These are phyloP conservation scores for Iberis amara DNA, from an alignment of 441 rosid species.

Conservation along the genomic window DNA sequence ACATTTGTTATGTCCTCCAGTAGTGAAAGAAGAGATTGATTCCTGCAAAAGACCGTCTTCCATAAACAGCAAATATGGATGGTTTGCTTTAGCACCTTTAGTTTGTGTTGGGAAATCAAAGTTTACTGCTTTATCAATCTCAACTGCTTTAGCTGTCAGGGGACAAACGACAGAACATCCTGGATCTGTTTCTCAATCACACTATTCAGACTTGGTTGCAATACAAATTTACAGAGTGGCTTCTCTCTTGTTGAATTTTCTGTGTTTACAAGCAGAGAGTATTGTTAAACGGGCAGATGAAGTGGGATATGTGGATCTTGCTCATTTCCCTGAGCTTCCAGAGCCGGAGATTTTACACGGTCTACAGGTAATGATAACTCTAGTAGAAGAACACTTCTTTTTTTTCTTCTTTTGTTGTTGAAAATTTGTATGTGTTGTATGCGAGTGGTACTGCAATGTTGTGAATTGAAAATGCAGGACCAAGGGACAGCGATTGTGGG, in stretches of 20 bases:
- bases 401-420: not conserved
- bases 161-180: constrained; percentile 45
- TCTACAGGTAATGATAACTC: constrained; percentile 51
- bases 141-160: constrained; percentile 46
- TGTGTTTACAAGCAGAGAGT: constrained; percentile 78
- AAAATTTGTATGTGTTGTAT: not conserved
- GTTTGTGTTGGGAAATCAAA: constrained; percentile 49
- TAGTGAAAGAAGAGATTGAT: constrained; percentile 62
- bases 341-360: constrained; percentile 97
- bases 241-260: constrained; percentile 68
- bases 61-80: constrained; percentile 64
- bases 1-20: constrained; percentile 62
- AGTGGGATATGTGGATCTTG: constrained; percentile 81
- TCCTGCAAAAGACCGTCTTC: constrained; percentile 53
- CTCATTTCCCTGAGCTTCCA: constrained; percentile 91
- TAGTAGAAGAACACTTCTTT: constrained; percentile 1
- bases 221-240: constrained; percentile 72
- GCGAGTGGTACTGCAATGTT: not conserved
- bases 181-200: constrained; percentile 45
- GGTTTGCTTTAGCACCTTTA: constrained; percentile 76
- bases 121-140: constrained; percentile 35
- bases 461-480: constrained; percentile 46
- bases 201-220: constrained; percentile 76
- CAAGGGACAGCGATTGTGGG: constrained; percentile 56
- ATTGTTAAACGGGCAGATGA: constrained; percentile 85